Evolutionary conservation across 306 rosid species (phyloP), one percentile per base, ranked within the genome.

Genomic region (Clitoria ternatea): DNA sequence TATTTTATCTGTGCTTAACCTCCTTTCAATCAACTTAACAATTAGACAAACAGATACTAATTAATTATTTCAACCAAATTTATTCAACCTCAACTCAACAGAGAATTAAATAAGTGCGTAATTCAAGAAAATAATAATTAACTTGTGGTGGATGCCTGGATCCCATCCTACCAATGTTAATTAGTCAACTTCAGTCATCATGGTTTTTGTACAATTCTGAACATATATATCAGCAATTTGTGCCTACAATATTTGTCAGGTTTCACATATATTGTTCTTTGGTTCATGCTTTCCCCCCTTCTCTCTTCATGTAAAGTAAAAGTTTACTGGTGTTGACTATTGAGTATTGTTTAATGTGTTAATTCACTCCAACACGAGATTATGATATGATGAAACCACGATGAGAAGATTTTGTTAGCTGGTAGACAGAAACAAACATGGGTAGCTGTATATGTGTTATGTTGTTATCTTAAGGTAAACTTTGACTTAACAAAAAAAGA

Each of bases 381-480:
- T 35, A 18, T 4, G 24, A 64, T 43, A 43, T 44, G 70, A 6
- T 44, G 54, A 8, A 42, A 24, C 2, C 45, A 22, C 22, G 14
- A 24, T 19, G 17, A 6, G 54, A 30, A 60, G 27, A 23, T 53
- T 36, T 52, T 40, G 39, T 55, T 8, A 2, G 35, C 8, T 3
- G 2, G 24, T 19, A 6, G 27, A 18, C 5, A 20, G 54, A 43
- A 55, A 64, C 59, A 19, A 44, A 29, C 39, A 52, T 32, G 40
- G 55, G 20, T 77, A 61, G 81, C 71, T 61, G 71, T 65, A 66
- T n/a, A n/a, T n/a, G n/a, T 26, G 40, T 22, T 47, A 7, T 20
- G 3, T 50, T 40, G 59, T 54, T 23, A 14, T 65, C 52, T 22
- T 33, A 54, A 53, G 45, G 29, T 40, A 32, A 60, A 22, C 30